Evolutionary conservation across 2,329 filamentous ascomycete genomes (phyloP), one percentile per base, ranked within the genome.

Genomic region (Coniella vitis): DNA sequence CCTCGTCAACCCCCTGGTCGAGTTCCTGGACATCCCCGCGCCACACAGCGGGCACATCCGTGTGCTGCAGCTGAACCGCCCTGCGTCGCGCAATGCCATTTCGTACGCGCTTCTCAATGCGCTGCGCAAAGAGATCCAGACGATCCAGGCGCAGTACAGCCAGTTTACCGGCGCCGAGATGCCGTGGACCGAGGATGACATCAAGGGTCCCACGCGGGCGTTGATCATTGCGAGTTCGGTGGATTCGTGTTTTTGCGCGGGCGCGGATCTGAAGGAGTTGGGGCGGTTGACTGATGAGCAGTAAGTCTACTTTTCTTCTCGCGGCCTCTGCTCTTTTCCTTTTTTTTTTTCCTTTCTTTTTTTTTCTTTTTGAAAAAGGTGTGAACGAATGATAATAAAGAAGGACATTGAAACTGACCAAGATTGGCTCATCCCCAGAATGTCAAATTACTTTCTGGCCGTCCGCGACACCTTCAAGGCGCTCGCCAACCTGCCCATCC

Each of bases 241-340:
- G 16, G 88, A 96, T 58, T 75, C 80, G 19, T 86, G 83, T 60
- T 98, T 98, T 67, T 98, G 91, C 67, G 90, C 93, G 0, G 93
- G 93, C 32, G 93, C 93, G 3, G 93, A 98, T 63, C 69, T 98
- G 61, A 97, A 96, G 65, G 91, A 96, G 72, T 74, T 91, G 29
- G 76, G 78, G 49, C 78, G 75, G 3, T 93, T 95, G 67, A 84
- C 79, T 1, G 76, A 74, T 54, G 78, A 89, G 58, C 86, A 96
- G 90, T 95, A 65, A 54, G 80, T 67, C 39, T 32, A 25, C 14
- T 14, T n/a, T 21, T 25, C 10, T 29, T 29, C 25, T 29, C n/a
- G 5, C 19, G 14, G 19, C 10, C 20, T 25, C 14, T 16, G 3
- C 20, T 22, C 13, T 38, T 21, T 16, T 16, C 19, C 19, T 25